These are phyloP conservation scores for Leccinellum rugosiceps DNA, from an alignment of 768 basidiomycete species.

Conservation along the genomic window DNA sequence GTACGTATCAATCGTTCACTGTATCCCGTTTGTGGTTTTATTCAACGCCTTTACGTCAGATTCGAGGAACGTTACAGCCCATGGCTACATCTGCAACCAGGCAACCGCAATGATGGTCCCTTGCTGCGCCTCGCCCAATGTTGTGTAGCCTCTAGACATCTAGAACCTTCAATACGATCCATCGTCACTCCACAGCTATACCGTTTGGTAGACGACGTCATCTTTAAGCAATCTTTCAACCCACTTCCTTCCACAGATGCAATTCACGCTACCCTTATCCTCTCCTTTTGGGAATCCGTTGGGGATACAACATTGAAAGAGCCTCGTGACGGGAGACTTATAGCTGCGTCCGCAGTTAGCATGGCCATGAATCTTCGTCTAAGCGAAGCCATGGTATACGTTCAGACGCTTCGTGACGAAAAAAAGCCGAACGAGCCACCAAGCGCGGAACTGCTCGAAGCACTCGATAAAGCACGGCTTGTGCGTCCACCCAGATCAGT, in stretches of 20 bases:
- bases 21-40: neutral
- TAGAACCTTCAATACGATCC: constrained; percentile 34
- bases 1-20: constrained; percentile 22
- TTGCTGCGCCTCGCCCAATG: constrained; percentile 45
- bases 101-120: constrained; percentile 28
- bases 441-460: constrained; percentile 31
- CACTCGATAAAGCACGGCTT: constrained; percentile 37
- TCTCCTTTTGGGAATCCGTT: constrained; percentile 45
- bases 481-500: constrained; percentile 23
- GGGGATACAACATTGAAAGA: constrained; percentile 29
- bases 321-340: constrained; percentile 38
- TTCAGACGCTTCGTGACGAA: constrained; percentile 27
- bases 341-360: constrained; percentile 41
- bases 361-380: constrained; percentile 47
- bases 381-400: constrained; percentile 35
- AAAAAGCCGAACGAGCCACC: constrained; percentile 28
- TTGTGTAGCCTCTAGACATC: constrained; percentile 43
- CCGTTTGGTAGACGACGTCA: constrained; percentile 38
- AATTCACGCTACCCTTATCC: constrained; percentile 40
- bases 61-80: constrained; percentile 44
- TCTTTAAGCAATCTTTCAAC: constrained; percentile 40
- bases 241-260: constrained; percentile 41
- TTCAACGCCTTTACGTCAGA: constrained; percentile 20
- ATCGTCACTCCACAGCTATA: constrained; percentile 39
- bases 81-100: constrained; percentile 41